phyloP scores from a whole-genome alignment of 225 moss, liverwort and hornwort genomes.

The Thuidium tamariscinum region DNA sequence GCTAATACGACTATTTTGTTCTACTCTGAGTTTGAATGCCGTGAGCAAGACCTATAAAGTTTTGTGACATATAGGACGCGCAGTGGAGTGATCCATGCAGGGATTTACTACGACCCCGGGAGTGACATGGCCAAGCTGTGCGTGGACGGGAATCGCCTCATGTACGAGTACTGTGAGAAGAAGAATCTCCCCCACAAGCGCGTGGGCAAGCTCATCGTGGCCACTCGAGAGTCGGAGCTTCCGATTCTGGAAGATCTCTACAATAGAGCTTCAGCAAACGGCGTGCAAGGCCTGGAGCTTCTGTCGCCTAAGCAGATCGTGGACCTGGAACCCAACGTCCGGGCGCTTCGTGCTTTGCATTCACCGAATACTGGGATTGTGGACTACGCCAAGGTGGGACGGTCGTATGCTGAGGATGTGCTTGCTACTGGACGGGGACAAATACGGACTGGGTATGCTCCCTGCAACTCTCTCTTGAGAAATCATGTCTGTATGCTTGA shows the following conservation, averaged over 20 bases:
- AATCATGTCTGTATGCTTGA: background rate
- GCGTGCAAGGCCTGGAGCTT: conserved; percentile 74
- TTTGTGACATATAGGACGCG: background rate
- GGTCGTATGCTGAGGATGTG: conserved; percentile 57
- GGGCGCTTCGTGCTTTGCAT: conserved; percentile 61
- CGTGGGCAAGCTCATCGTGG: conserved; percentile 75
- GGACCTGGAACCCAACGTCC: conserved; percentile 71
- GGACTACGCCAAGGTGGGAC: conserved; percentile 60
- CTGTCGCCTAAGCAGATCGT: conserved; percentile 46
- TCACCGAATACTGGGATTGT: conserved; percentile 76
- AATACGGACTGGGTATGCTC: conserved; percentile 57
- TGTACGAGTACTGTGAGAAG: conserved; percentile 74
- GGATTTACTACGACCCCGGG: conserved; percentile 77
- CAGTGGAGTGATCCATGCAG: conserved; percentile 95
- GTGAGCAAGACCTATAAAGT: background rate
- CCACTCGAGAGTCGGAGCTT: conserved; percentile 54
- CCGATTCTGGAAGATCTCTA: conserved; percentile 59
- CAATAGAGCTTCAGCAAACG: conserved; percentile 43
- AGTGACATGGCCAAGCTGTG: conserved; percentile 78
- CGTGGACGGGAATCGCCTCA: conserved; percentile 45
- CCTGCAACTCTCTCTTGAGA: background rate
- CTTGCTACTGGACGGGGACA: conserved; percentile 49
- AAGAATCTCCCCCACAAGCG: conserved; percentile 64
- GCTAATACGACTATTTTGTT: background rate
- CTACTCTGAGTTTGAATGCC: background rate